Base-by-base conservation (phyloP, 805 yeast genomes). In the Saturnispora diversa region DNA sequence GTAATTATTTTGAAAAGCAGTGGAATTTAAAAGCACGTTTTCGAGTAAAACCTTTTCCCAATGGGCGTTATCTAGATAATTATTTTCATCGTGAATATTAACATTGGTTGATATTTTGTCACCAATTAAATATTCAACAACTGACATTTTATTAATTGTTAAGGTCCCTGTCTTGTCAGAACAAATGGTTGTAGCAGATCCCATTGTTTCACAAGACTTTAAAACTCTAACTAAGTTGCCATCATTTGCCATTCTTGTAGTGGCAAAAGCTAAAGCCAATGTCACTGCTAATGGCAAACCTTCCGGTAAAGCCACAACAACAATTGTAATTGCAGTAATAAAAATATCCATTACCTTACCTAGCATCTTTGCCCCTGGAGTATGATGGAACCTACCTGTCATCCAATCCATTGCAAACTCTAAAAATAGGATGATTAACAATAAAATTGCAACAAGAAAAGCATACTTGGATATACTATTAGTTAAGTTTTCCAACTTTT, bases 301-400 rank as follows among this genome's bases (percentile, higher is more conserved):
- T 64, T 92, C 99, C 3, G 99, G 99, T n/a, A 92, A 95, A 0
- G 98, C 99, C 37, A 92, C 98, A 12, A 90, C 98, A 22, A 92
- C 78, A 51, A 92, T 74, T 0, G 98, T 87, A 45, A 92, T 83
- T 1, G 97, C 82, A 19, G 92, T 85, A 54, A 92, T 92, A 45
- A 92, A 68, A 42, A 90, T 84, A 53, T 85, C 80, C 65, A 92
- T 67, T 51, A 88, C 88, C 49, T 72, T 73, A 41, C 84, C 77
- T 49, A 95, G 97, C 64, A 87, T 88, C 54, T 79, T 74, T 6
- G 95, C 74, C 6, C 84, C 63, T 0, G 74, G 58, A 6, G 71
- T 43, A 35, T 60, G 57, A 44, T 71, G 56, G 43, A 68, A 70
- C 13, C 28, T 30, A 2, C 42, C 42, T 5, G 24, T 9, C 15